Base-by-base conservation (phyloP, 2,329 filamentous ascomycete genomes). In the Cytospora mali region DNA sequence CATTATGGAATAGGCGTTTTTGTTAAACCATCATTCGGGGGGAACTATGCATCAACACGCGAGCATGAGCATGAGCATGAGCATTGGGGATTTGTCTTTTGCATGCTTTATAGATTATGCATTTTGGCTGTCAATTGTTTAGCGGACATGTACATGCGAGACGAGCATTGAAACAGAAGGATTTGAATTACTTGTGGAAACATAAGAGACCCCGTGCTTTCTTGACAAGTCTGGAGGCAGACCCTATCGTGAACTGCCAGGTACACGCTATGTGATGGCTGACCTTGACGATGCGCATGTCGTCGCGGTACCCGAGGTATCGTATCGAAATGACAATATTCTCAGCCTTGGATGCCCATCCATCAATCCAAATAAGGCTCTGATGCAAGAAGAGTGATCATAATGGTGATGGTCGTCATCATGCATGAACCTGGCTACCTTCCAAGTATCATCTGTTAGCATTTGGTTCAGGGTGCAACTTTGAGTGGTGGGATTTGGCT, bases 1-100 rank as follows among this genome's bases (percentile, higher is more conserved):
- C 39, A 33, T 33, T 49, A 14, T 21, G 46, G 58, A 25, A 48
- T 4, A 54, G 50, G 58, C 50, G 50, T 48, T 48, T 11, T 51
- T 28, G 3, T 35, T 52, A 16, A 11, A 4, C 21, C 7, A 25
- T 52, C 31, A 31, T 48, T 33, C 28, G n/a, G 50, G 48, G 23
- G 14, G 42, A 18, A 16, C 21, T n/a, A 35, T 55, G 53, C 39
- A 46, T 59, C 14, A 33, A 27, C 46, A 46, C n/a, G n/a, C n/a
- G n/a, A n/a, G 31, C 25, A 33, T 53, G 13, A 54, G 35, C 57
- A 33, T 60, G 3, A n/a, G 39, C 9, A 46, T 46, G n/a, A 46
- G 42, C 42, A 46, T 46, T 46, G 42, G 21, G n/a, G 6, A 46
- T 21, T 13, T n/a, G 21, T 21, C n/a, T 46, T n/a, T 21, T 42